Conservation (phyloP, 2,329 filamentous ascomycete species). For the Monilinia vaccinii-corymbosi region DNA sequence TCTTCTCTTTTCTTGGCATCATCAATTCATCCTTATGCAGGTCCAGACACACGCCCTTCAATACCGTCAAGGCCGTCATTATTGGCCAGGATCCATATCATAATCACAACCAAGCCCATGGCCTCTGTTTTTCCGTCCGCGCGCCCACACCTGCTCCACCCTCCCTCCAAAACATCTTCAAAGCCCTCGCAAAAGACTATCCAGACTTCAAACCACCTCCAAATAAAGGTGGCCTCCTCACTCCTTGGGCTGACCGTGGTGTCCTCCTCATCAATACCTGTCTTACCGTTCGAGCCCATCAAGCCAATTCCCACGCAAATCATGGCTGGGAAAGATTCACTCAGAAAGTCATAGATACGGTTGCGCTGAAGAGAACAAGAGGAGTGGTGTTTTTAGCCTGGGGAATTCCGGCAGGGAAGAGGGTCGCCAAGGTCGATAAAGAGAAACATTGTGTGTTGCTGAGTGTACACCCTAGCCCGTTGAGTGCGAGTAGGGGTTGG, state of each 20-base stretch:
- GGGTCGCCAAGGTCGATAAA: constrained; percentile 64
- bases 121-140: constrained; percentile 89
- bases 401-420: constrained; percentile 75
- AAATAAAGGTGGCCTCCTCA: constrained; percentile 72
- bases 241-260: constrained; percentile 86
- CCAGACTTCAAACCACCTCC: constrained; percentile 67
- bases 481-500: constrained; percentile 76
- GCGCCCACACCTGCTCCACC: constrained; percentile 82
- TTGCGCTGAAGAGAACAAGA: constrained; percentile 63
- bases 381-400: constrained; percentile 95
- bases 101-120: constrained; percentile 90
- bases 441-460: constrained; percentile 73
- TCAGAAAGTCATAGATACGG: constrained; percentile 80
- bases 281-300: constrained; percentile 81
- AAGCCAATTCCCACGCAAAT: constrained; percentile 76
- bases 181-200: constrained; percentile 78
- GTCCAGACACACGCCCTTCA: constrained; percentile 87
- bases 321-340: constrained; percentile 92
- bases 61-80: constrained; percentile 84
- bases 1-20: too few relatives aligned
- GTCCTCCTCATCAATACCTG: constrained; percentile 93
- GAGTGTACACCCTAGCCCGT: constrained; percentile 86
- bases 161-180: constrained; percentile 91
- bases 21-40: constrained; percentile 36
- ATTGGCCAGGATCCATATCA: constrained; percentile 97